Evolutionary conservation across 306 rosid genomes (phyloP).

Genomic region (Prunus davidiana): DNA sequence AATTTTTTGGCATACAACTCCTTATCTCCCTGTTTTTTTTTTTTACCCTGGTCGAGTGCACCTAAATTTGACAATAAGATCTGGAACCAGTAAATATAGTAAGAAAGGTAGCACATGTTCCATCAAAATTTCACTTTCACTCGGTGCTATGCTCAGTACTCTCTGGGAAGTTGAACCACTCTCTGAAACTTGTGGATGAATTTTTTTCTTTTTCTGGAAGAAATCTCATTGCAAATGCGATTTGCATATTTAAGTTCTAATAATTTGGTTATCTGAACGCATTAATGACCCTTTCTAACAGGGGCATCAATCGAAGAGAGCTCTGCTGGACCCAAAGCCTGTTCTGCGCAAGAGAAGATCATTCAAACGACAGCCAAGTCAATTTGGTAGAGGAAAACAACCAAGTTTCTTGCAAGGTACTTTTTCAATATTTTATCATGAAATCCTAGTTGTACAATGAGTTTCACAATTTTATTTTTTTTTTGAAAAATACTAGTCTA

Average conservation of each 20-base stretch:
- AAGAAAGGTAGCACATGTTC: neutral
- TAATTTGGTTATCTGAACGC: neutral
- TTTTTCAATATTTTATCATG: neutral
- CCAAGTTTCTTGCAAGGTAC: constrained; percentile 55
- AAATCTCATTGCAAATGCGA: neutral
- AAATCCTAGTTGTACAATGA: neutral
- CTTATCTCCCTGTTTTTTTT: too few species aligned
- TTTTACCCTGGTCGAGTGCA: neutral
- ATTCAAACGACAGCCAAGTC: constrained; percentile 62
- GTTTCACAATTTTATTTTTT: neutral
- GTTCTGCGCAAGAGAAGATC: constrained; percentile 59
- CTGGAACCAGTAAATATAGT: neutral
- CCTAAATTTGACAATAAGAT: neutral
- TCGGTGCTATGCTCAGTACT: neutral
- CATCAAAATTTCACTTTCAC: neutral
- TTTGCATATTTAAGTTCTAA: neutral
- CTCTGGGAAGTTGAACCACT: neutral
- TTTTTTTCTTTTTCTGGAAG: neutral
- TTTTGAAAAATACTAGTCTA: neutral
- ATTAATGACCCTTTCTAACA: constrained; percentile 27
- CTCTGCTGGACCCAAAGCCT: constrained; percentile 44
- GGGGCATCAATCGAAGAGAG: constrained; percentile 49
- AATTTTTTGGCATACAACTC: neutral
- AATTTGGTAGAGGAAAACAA: constrained; percentile 48
- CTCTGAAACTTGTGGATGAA: neutral